Base-by-base conservation (phyloP, 169 alveolate genomes). In the Babesia ovata region DNA sequence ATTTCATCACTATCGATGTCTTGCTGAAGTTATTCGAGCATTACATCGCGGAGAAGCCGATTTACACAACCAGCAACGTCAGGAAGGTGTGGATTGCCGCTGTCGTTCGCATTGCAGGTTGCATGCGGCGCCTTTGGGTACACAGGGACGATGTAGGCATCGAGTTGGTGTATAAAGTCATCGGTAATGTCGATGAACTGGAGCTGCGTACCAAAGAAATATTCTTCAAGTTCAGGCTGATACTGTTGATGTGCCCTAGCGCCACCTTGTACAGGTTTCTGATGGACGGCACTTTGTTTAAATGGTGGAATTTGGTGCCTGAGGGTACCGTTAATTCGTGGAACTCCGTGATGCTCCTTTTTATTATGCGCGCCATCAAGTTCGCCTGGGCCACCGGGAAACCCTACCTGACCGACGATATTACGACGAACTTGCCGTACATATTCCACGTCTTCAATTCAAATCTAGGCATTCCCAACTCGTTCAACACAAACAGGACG, bases 361-460 rank as follows among this genome's bases (percentile, higher is more conserved):
- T 81, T 19, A 59, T 81, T 36, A 19, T 63, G 42, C 52, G 88
- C 65, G 88, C 85, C 17, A 74, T 66, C 16, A 81, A 81, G 57
- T 81, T 62, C 59, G 88, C 72, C 29, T 81, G 88, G 88, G 88
- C 88, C 2, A 59, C 74, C 14, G 84, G 84, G 14, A 26, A 71
- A 16, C 72, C 84, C 21, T 67, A 67, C 48, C 45, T 81, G 52
- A 33, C 46, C 53, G 44, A 63, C 22, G 46, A 52, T 49, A 60
- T 81, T 24, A 72, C 73, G 6, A 71, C 33, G 13, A 60, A 53
- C 29, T 8, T 81, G 10, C 79, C 85, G 16, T 53, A 45, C 21
- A 28, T 81, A 16, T 81, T 72, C 46, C 75, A 81, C 50, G n/a
- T 72, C 11, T 29, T 74, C 33, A 59, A 54, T 21, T 49, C 70